A percentile compares a stretch with the other conserved stretches of the same genome.
Conservation (phyloP, 345 rosid genomes). For the Hibiscus mutabilis region DNA sequence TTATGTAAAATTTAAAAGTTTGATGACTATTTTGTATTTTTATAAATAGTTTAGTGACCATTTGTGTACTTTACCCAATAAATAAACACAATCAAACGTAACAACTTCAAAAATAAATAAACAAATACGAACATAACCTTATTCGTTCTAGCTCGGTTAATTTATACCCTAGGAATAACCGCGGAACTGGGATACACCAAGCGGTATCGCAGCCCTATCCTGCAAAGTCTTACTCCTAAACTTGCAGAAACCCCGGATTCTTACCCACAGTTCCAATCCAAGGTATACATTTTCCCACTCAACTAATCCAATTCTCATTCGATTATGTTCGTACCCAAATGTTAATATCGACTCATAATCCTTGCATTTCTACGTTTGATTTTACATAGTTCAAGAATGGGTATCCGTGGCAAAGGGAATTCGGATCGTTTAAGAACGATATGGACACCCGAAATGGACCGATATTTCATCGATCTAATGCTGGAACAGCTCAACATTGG, state of each 20-base stretch:
- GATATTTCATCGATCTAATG: conserved; percentile 55
- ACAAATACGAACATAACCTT: too few relatives aligned
- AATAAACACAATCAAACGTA: too few relatives aligned
- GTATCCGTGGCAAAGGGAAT: conserved; percentile 22
- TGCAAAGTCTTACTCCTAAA: background rate
- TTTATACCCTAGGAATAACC: too few relatives aligned
- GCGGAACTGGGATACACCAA: background rate
- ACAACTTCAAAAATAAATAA: too few relatives aligned
- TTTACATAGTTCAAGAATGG: conserved; percentile 28
- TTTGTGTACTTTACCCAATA: too few relatives aligned
- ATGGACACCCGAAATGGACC: conserved; percentile 87
- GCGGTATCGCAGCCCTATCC: background rate
- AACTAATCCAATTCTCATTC: background rate
- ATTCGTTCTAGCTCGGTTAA: too few relatives aligned
- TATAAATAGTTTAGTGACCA: too few relatives aligned
- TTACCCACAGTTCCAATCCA: background rate
- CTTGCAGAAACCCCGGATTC: background rate
- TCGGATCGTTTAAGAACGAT: conserved; percentile 58
- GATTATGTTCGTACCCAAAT: background rate
- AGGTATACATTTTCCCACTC: background rate
- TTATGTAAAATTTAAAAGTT: too few relatives aligned
- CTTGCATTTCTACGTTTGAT: background rate
- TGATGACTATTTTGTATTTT: too few relatives aligned
- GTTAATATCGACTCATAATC: background rate
- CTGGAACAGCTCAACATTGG: conserved; percentile 55